These are phyloP conservation scores for Clonostachys chloroleuca DNA, from an alignment of 2,329 filamentous ascomycete genomes.

Conservation along the genomic window DNA sequence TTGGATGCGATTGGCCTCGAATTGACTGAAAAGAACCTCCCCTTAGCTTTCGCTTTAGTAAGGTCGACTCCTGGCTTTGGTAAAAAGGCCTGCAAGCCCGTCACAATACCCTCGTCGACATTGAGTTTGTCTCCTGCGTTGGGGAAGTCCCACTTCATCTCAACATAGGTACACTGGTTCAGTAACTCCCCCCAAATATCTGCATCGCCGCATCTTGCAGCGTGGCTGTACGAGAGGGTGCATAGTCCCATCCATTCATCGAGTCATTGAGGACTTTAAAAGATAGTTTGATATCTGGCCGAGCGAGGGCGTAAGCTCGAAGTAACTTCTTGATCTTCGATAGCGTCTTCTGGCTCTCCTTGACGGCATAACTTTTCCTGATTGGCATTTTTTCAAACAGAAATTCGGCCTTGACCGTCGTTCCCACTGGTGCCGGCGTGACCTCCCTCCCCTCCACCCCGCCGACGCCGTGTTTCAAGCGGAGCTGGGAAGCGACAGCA, in stretches of 20 bases:
- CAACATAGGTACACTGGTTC: conserved; percentile 39
- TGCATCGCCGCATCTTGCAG: conserved; percentile 58
- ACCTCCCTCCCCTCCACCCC: conserved; percentile 21
- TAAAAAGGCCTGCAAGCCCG: conserved; percentile 52
- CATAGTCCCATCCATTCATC: conserved; percentile 54
- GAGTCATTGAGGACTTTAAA: conserved; percentile 55
- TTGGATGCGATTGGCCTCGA: conserved; percentile 55
- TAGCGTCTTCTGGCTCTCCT: conserved; percentile 52
- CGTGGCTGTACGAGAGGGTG: conserved; percentile 42
- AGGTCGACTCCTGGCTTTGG: conserved; percentile 43
- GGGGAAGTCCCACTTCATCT: not conserved
- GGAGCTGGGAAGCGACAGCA: conserved; percentile 47
- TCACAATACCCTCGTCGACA: not conserved
- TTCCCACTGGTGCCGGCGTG: conserved; percentile 58
- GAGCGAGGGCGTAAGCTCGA: conserved; percentile 61
- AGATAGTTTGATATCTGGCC: conserved; percentile 55
- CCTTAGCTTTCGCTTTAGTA: conserved; percentile 35
- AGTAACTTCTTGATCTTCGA: conserved; percentile 55
- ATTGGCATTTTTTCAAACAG: conserved; percentile 61
- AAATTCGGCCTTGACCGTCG: conserved; percentile 56
- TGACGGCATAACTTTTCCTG: conserved; percentile 52
- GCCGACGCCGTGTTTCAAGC: conserved; percentile 26
- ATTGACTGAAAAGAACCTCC: conserved; percentile 64
- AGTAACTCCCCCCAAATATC: conserved; percentile 54
- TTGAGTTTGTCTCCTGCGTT: too few relatives aligned